Percentiles rank a stretch among this genome's conserved stretches.
These are phyloP conservation scores for Malus sieversii DNA, from an alignment of 306 rosid genomes.

Conservation along the genomic window DNA sequence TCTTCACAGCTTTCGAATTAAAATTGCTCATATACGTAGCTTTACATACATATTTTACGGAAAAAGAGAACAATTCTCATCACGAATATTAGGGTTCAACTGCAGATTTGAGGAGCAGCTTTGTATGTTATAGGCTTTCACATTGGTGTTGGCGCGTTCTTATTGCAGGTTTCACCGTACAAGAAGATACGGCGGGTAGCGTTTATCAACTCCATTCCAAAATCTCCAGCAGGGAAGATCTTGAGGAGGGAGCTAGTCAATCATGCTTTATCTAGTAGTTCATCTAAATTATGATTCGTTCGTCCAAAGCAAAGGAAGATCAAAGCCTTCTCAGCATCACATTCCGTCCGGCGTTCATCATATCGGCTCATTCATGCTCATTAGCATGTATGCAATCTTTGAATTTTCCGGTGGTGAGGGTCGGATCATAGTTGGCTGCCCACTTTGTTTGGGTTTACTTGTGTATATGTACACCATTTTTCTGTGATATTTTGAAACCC, in stretches of 20 bases:
- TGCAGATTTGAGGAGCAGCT: too few species aligned
- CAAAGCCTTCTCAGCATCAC: not conserved
- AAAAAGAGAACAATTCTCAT: not conserved
- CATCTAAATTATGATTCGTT: constrained; percentile 46
- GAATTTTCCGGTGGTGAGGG: not conserved
- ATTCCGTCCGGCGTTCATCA: not conserved
- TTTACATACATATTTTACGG: not conserved
- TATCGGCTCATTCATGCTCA: not conserved
- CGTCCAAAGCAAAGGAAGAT: not conserved
- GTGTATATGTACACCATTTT: too few species aligned
- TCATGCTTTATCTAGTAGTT: constrained; percentile 41
- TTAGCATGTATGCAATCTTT: not conserved
- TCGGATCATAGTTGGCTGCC: not conserved
- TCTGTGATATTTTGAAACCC: too few species aligned
- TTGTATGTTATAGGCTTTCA: not conserved
- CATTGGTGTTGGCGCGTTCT: not conserved
- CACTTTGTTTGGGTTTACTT: too few species aligned
- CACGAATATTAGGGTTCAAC: not conserved
- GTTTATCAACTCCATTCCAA: constrained; percentile 60
- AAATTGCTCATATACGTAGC: not conserved
- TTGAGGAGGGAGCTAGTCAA: constrained; percentile 69
- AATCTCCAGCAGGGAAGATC: constrained; percentile 78
- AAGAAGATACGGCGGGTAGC: constrained; percentile 76
- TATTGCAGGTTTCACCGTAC: constrained; percentile 80
- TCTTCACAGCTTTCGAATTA: not conserved